A percentile compares a stretch with the other conserved stretches of the same genome.
Conservation (phyloP, 2,329 filamentous ascomycete genomes). For the Exophiala oligosperma region DNA sequence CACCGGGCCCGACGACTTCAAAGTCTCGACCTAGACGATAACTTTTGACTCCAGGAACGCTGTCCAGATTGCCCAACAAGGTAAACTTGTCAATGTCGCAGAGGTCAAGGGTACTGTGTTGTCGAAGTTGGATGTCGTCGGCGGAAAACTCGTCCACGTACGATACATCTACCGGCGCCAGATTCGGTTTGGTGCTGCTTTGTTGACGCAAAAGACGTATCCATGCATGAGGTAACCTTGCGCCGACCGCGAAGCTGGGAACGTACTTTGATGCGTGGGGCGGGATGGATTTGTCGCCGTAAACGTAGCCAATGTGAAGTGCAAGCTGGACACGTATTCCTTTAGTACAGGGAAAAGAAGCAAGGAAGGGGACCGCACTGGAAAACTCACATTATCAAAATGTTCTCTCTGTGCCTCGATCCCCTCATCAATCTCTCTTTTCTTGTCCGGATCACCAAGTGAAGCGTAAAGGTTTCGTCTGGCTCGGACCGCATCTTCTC, state of each 20-base stretch:
- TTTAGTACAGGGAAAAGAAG: neutral
- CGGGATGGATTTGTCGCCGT: constrained; percentile 37
- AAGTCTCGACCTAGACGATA: constrained; percentile 30
- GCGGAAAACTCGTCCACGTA: constrained; percentile 37
- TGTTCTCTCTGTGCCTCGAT: constrained; percentile 21
- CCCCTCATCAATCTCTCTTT: constrained; percentile 33
- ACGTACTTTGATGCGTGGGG: constrained; percentile 40
- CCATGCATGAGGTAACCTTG: constrained; percentile 45
- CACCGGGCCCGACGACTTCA: constrained; percentile 23
- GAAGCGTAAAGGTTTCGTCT: constrained; percentile 14
- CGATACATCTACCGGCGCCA: constrained; percentile 35
- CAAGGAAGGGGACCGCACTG: too few species aligned
- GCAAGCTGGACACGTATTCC: constrained; percentile 31
- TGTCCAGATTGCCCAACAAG: constrained; percentile 28
- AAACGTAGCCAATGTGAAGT: constrained; percentile 48
- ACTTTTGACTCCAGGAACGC: constrained; percentile 12
- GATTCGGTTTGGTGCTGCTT: neutral
- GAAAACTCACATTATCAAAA: constrained; percentile 18
- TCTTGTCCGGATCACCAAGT: constrained; percentile 25
- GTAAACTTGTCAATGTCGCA: constrained; percentile 36
- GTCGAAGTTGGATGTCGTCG: constrained; percentile 30
- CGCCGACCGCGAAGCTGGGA: constrained; percentile 40
- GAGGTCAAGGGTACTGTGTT: constrained; percentile 41
- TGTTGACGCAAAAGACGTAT: constrained; percentile 23
- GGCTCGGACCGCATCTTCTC: constrained; percentile 29